Evolutionary conservation across 2,329 filamentous ascomycete genomes (phyloP).

Genomic region (Fusarium sp.): DNA sequence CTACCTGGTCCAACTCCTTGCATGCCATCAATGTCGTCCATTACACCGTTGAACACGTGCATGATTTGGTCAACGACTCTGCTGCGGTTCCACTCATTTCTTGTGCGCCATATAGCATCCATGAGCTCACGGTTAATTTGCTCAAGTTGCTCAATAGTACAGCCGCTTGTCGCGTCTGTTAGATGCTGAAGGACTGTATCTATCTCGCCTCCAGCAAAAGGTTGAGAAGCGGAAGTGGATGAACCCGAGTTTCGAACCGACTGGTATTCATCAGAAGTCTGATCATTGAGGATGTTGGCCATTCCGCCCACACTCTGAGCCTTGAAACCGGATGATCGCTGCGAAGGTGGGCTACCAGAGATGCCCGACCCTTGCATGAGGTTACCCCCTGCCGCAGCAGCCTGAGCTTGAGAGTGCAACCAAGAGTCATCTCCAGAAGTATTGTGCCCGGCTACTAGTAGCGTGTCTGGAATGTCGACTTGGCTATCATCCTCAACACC

Average conservation of each 20-base stretch:
- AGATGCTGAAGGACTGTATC: conserved; percentile 68
- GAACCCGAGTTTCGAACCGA: conserved; percentile 44
- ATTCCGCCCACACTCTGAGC: conserved; percentile 41
- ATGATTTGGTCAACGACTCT: conserved; percentile 71
- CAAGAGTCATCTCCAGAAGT: conserved; percentile 63
- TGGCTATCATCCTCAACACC: conserved; percentile 45
- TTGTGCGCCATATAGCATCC: conserved; percentile 84
- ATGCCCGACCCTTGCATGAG: conserved; percentile 38
- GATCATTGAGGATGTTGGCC: conserved; percentile 53
- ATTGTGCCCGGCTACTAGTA: conserved; percentile 54
- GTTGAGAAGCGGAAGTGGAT: conserved; percentile 56
- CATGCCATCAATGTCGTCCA: conserved; percentile 70
- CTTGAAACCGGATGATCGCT: conserved; percentile 46
- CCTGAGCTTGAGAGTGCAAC: conserved; percentile 66
- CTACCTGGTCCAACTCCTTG: conserved; percentile 56
- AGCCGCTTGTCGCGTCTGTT: conserved; percentile 73
- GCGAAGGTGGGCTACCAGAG: conserved; percentile 50
- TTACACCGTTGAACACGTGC: conserved; percentile 78
- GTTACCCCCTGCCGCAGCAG: conserved; percentile 54
- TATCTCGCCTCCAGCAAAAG: conserved; percentile 60
- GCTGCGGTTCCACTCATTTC: conserved; percentile 84
- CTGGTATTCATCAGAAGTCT: conserved; percentile 46
- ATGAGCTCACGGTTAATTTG: conserved; percentile 91
- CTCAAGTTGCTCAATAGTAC: conserved; percentile 92
- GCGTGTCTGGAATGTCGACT: conserved; percentile 63